These are phyloP conservation scores for Fragilariopsis cylindrus DNA, from an alignment of 108 stramenopile genomes.

Conservation along the genomic window DNA sequence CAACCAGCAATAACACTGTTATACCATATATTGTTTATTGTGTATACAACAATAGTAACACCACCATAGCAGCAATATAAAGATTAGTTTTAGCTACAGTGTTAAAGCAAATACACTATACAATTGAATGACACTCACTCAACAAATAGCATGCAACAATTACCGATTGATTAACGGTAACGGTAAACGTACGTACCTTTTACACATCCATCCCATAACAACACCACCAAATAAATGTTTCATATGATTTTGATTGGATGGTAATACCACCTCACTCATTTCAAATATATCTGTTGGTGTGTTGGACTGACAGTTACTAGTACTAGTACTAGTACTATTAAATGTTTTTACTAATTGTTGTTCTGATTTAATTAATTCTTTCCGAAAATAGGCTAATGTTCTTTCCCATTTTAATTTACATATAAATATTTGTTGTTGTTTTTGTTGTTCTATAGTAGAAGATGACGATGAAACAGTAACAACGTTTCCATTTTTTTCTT, in stretches of 20 bases:
- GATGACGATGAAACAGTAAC: no score
- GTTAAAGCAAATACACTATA: no score
- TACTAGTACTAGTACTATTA: neutral
- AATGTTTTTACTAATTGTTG: neutral
- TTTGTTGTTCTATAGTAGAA: neutral
- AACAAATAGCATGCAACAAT: no score
- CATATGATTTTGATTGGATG: slow-evolving; percentile 34
- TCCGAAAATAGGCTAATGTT: slow-evolving; percentile 14
- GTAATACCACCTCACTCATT: slow-evolving; percentile 33
- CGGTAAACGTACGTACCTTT: neutral
- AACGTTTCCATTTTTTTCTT: neutral
- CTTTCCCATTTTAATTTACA: slow-evolving; percentile 12
- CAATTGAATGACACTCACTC: no score
- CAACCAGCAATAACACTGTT: slow-evolving; percentile 9
- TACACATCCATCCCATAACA: slow-evolving; percentile 38
- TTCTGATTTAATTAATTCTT: slow-evolving; percentile 10
- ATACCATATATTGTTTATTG: no score
- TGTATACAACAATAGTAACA: no score
- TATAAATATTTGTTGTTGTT: neutral
- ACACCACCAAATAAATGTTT: slow-evolving; percentile 34
- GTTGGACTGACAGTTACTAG: neutral
- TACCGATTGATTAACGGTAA: no score
- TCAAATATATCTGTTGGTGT: neutral
- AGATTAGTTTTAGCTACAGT: no score
- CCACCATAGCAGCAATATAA: no score